Conservation (phyloP, 441 rosid species). For the Metrosideros polymorpha region DNA sequence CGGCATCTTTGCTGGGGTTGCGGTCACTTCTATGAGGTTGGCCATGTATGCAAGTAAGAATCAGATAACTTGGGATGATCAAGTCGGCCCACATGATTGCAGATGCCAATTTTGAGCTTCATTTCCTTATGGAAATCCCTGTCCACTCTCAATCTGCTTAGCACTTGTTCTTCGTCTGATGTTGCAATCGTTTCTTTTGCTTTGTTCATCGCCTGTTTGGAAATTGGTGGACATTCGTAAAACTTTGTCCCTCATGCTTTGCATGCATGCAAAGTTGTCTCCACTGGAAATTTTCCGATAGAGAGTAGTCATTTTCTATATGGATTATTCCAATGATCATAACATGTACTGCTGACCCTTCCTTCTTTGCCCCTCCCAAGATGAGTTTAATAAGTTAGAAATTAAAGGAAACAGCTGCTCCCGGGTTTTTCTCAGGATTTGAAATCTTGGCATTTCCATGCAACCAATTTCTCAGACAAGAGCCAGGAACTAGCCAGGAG, state of each 20-base stretch:
- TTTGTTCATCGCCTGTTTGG: background rate
- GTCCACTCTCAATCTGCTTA: background rate
- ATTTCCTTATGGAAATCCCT: background rate
- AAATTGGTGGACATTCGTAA: background rate
- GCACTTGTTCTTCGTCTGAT: background rate
- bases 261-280: background rate
- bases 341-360: background rate
- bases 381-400: background rate
- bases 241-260: background rate
- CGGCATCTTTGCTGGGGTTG: background rate
- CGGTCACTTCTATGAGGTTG: background rate
- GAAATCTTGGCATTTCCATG: constrained; percentile 1
- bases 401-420: background rate
- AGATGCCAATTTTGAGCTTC: background rate
- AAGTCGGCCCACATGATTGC: background rate
- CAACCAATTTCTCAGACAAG: background rate
- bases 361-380: background rate
- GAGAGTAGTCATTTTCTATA: background rate
- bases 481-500: background rate
- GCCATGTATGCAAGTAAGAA: background rate
- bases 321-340: background rate
- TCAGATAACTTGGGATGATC: background rate
- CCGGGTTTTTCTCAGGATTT: background rate
- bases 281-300: background rate
- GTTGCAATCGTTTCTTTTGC: background rate